Conservation (phyloP, 345 rosid genomes). For the Jatropha curcas region DNA sequence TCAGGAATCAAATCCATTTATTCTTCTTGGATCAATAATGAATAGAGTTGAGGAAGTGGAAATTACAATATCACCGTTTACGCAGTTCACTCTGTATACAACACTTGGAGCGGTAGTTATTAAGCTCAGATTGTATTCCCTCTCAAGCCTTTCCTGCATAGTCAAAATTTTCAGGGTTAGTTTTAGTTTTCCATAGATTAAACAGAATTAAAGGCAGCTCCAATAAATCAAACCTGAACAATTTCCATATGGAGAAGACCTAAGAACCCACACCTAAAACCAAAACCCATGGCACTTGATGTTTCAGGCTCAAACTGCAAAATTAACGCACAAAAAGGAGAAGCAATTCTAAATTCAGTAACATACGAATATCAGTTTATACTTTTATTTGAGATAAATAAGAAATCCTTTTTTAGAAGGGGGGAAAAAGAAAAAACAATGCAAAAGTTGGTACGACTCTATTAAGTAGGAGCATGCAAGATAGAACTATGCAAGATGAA, state of each 20-base stretch:
- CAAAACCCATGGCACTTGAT: conserved; percentile 99
- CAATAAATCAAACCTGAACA: conserved; percentile 70
- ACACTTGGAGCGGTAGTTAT: conserved; percentile 99
- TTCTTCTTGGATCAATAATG: conserved; percentile 5
- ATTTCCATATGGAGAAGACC: conserved; percentile 99
- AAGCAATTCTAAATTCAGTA: conserved; percentile 1
- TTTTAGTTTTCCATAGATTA: conserved; percentile 6
- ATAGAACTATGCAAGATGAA: not conserved
- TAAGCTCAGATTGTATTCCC: conserved; percentile 93
- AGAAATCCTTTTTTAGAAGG: not conserved
- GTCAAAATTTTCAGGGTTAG: conserved; percentile 11
- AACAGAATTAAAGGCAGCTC: conserved; percentile 14
- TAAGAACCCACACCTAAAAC: conserved; percentile 96
- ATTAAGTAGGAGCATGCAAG: not conserved
- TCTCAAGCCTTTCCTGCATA: conserved; percentile 95
- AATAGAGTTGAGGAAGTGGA: conserved; percentile 31
- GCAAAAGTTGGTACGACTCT: not conserved
- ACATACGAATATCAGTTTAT: conserved; percentile 4
- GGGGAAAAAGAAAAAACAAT: not conserved
- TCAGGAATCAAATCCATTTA: conserved; percentile 2
- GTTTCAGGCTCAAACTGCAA: conserved; percentile 96
- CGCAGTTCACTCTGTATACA: conserved; percentile 82
- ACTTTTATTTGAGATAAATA: too few relatives aligned
- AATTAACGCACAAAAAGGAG: conserved; percentile 24
- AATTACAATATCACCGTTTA: conserved; percentile 77